A percentile compares a stretch with the other conserved stretches of the same genome.
Conservation (phyloP, 805 yeast genomes). For the Candida khao-thaluensis region DNA sequence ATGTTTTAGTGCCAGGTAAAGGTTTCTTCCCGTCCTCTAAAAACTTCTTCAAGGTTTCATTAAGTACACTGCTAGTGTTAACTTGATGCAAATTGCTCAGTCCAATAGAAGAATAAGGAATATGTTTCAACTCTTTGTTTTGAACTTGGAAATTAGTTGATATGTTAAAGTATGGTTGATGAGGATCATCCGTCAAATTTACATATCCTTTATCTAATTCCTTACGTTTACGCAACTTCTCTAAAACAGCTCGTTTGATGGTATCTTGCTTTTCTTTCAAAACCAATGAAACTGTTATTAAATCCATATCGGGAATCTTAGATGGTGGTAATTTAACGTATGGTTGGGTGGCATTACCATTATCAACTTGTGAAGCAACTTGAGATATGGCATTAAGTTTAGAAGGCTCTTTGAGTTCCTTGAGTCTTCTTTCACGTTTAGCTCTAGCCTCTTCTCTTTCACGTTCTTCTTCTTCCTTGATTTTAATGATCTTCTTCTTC, state of each 20-base stretch:
- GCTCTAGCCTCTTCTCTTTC: conserved; percentile 25
- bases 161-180: conserved; percentile 75
- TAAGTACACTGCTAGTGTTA: conserved; percentile 55
- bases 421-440: conserved; percentile 23
- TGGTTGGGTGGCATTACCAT: conserved; percentile 52
- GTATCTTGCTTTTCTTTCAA: conserved; percentile 73
- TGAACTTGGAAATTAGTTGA: conserved; percentile 49
- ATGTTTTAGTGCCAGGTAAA: conserved; percentile 43
- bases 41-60: conserved; percentile 39
- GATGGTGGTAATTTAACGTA: conserved; percentile 87
- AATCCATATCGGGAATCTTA: conserved; percentile 88
- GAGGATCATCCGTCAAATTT: conserved; percentile 84
- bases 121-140: conserved; percentile 53
- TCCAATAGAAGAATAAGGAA: conserved; percentile 76
- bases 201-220: conserved; percentile 73
- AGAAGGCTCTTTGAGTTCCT: conserved; percentile 20
- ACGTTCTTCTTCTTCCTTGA: conserved; percentile 35
- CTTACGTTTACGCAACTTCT: conserved; percentile 71
- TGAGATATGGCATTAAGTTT: conserved; percentile 14
- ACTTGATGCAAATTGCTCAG: conserved; percentile 66
- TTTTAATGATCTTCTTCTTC: conserved; percentile 51
- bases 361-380: conserved; percentile 10
- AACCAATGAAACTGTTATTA: conserved; percentile 77
- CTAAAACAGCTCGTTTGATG: conserved; percentile 80
- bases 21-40: conserved; percentile 47